Conservation (phyloP, 495 filamentous ascomycete species). For the Hypoxylon perforatum region DNA sequence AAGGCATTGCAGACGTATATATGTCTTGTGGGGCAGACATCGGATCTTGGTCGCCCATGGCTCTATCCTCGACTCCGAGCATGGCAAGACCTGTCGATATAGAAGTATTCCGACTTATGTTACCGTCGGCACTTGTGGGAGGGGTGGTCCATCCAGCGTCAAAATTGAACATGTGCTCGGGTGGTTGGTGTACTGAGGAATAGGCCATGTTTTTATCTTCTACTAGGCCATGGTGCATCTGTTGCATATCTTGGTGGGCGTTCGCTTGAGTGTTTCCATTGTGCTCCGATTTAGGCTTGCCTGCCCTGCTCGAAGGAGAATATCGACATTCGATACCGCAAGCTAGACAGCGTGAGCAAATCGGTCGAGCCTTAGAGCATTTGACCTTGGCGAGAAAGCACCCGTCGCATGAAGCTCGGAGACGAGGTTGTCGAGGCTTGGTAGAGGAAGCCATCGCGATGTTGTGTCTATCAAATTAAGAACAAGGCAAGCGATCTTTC, state of each 20-base stretch:
- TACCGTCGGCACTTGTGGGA: constrained; percentile 47
- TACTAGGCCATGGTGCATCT: constrained; percentile 32
- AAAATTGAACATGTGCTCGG: constrained; percentile 33
- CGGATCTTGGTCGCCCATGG: constrained; percentile 39
- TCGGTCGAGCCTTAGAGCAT: constrained; percentile 61
- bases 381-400: constrained; percentile 67
- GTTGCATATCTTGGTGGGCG: constrained; percentile 27
- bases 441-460: constrained; percentile 48
- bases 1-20: constrained; percentile 50
- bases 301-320: constrained; percentile 61
- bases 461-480: constrained; percentile 13
- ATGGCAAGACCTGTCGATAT: constrained; percentile 48
- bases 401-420: constrained; percentile 65
- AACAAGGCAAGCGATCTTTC: constrained; percentile 8
- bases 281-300: constrained; percentile 56
- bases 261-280: constrained; percentile 43
- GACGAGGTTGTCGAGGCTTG: constrained; percentile 53
- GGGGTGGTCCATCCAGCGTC: constrained; percentile 51
- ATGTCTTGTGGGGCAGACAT: constrained; percentile 46
- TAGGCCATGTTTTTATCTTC: constrained; percentile 46
- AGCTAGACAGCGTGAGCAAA: constrained; percentile 61
- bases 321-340: constrained; percentile 61
- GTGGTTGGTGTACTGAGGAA: constrained; percentile 38
- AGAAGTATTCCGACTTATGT: constrained; percentile 50
- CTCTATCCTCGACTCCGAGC: constrained; percentile 45